A percentile compares a stretch with the other conserved stretches of the same genome.
Conservation (phyloP, 2,329 filamentous ascomycete genomes). For the Sporothrix phasma region DNA sequence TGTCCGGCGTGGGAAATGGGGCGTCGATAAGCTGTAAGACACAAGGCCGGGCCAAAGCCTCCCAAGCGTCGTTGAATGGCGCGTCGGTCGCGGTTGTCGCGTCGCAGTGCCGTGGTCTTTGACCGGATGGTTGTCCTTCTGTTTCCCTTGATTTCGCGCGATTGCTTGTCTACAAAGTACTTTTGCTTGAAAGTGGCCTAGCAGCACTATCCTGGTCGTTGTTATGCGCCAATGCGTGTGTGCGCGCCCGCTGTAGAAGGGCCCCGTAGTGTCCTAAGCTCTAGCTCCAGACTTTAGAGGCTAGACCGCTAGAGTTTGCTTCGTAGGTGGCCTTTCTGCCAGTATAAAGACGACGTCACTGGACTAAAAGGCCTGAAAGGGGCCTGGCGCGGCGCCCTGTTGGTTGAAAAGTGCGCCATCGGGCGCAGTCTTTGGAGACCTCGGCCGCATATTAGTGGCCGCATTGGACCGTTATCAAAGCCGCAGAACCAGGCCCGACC, state of each 20-base stretch:
- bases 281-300: too few species aligned
- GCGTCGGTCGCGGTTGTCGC: not conserved
- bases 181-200: not conserved
- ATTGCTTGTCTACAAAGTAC: too few species aligned
- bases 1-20: not conserved
- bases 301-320: too few species aligned
- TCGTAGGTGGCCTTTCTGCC: not conserved
- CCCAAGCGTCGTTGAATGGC: not conserved
- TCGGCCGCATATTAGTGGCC: not conserved
- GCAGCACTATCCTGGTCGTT: not conserved
- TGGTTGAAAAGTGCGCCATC: not conserved
- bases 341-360: not conserved
- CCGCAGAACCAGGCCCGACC: not conserved
- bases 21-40: not conserved
- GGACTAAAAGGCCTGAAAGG: not conserved
- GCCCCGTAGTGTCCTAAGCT: not conserved
- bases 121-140: not conserved
- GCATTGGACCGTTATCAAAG: not conserved
- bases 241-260: not conserved
- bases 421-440: not conserved
- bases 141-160: too few species aligned
- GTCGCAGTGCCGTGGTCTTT: not conserved
- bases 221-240: conserved; percentile 3
- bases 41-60: too few species aligned
- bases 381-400: not conserved